phyloP scores from a whole-genome alignment of 1,139 yeast genomes.

The Suhomyces kunorum region DNA sequence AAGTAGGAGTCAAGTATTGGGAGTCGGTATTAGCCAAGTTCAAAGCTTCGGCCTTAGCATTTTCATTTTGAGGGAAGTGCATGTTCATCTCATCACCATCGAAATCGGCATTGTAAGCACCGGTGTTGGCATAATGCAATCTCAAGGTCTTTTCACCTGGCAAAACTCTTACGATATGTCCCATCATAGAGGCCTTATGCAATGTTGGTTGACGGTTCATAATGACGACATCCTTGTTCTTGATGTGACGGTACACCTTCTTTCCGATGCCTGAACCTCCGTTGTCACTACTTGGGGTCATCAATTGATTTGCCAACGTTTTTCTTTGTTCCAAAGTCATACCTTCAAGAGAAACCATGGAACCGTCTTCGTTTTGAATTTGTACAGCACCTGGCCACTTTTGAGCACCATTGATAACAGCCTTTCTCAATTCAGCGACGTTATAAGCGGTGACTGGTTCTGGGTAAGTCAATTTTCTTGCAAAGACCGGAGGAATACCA shows the following conservation, averaged over 20 bases:
- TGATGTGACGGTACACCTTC: slow-evolving; percentile 91
- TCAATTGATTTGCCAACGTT: slow-evolving; percentile 91
- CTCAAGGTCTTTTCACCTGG: slow-evolving; percentile 97
- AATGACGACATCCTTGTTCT: slow-evolving; percentile 90
- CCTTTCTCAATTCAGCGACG: slow-evolving; percentile 86
- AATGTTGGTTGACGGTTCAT: slow-evolving; percentile 99
- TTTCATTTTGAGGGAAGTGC: slow-evolving; percentile 99
- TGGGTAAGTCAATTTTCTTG: slow-evolving; percentile 91
- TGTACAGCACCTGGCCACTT: slow-evolving; percentile 99
- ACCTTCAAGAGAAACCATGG: slow-evolving; percentile 75
- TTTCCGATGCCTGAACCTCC: slow-evolving; percentile 66
- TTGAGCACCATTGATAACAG: slow-evolving; percentile 96
- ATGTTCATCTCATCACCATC: slow-evolving; percentile 99
- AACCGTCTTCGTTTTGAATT: slow-evolving; percentile 96
- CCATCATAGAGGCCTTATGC: slow-evolving; percentile 99
- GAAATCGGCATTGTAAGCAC: slow-evolving; percentile 98
- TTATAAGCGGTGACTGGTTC: slow-evolving; percentile 98
- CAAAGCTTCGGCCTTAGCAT: slow-evolving; percentile 95
- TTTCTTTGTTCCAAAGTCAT: slow-evolving; percentile 94
- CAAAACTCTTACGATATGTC: slow-evolving; percentile 93
- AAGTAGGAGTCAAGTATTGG: slow-evolving; percentile 96
- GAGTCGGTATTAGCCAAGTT: slow-evolving; percentile 95
- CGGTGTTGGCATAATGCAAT: slow-evolving; percentile 97
- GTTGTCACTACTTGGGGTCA: slow-evolving; percentile 59
- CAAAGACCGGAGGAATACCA: slow-evolving; percentile 99